Base-by-base conservation (phyloP, 805 yeast species). In the Ogataea nitratoaversa region DNA sequence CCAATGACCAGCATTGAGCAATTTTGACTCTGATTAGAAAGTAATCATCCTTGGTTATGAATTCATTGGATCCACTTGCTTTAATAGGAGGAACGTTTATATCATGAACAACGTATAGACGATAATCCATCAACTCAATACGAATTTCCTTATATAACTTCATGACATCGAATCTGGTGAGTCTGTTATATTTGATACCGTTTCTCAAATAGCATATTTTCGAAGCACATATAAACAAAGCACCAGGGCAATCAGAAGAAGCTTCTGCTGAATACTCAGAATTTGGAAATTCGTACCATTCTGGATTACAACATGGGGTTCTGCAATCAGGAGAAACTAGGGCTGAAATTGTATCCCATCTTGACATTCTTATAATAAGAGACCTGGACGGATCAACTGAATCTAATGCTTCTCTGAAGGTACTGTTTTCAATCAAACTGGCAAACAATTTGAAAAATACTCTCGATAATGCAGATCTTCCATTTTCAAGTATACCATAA, bases 1-100 rank as follows among this genome's bases (percentile, higher is more conserved):
- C 71, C 23, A 68, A 44, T 6, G 69, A 45, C 74, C 72, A 68
- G 48, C 72, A 67, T 46, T 66, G 71, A 1, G 71, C 70, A 8
- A 65, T 57, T 34, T 65, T 63, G 14, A 68, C 43, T 19, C 65
- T 48, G 12, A 51, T 34, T 5, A 37, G 34, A 39, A 60, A 65
- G 16, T 52, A 55, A 12, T 49, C 48, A 8, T 41, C 44, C 7
- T 35, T 31, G 6, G 32, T 14, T 5, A 29, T 22, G 5, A 11
- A 12, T 6, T 14, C 16, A 16, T 14, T 14, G 5, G 29, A 8
- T 19, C n/a, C 13, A 18, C 8, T 38, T 4, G 14, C 32, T 2
- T 23, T 16, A 13, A 19, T 32, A 17, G 32, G 13, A 5, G 39
- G 41, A 13, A 27, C 31, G 3, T 34, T 37, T 9, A 40, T 7